These are phyloP conservation scores for Pulveroboletus sp. DNA, from an alignment of 768 basidiomycete genomes.

Conservation along the genomic window DNA sequence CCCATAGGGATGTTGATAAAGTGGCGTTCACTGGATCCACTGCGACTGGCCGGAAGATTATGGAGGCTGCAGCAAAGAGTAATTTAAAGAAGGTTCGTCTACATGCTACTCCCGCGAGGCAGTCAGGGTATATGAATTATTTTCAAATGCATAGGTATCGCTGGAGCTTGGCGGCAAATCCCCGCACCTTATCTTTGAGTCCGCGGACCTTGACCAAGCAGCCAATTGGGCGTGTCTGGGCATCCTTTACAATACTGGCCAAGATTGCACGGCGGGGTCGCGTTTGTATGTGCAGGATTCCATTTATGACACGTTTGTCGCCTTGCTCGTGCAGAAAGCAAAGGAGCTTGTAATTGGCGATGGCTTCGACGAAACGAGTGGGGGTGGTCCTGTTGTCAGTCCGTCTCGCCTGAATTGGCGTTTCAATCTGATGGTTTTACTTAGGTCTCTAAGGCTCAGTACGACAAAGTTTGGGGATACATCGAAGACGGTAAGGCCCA, in stretches of 20 bases:
- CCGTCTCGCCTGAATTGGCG: slow-evolving; percentile 1
- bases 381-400: slow-evolving; percentile 81
- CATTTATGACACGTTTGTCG: slow-evolving; percentile 81
- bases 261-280: slow-evolving; percentile 92
- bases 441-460: slow-evolving; percentile 79
- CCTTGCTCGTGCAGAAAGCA: slow-evolving; percentile 59
- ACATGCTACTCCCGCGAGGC: slow-evolving; percentile 28
- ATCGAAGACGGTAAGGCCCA: slow-evolving; percentile 82
- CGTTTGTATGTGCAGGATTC: slow-evolving; percentile 85
- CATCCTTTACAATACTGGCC: slow-evolving; percentile 85
- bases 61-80: slow-evolving; percentile 87
- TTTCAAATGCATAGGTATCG: slow-evolving; percentile 52
- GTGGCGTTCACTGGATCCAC: slow-evolving; percentile 96
- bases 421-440: slow-evolving; percentile 6
- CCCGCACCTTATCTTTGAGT: slow-evolving; percentile 84
- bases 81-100: slow-evolving; percentile 83
- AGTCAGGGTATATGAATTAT: slow-evolving; percentile 10
- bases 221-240: slow-evolving; percentile 85
- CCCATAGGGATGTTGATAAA: slow-evolving; percentile 86
- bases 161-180: slow-evolving; percentile 95
- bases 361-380: slow-evolving; percentile 69
- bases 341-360: slow-evolving; percentile 72
- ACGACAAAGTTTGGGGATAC: slow-evolving; percentile 82
- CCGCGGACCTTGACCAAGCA: slow-evolving; percentile 82
- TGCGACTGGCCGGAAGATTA: slow-evolving; percentile 81